phyloP scores from a whole-genome alignment of 176 grass and related monocot species.

The Secale cereale region DNA sequence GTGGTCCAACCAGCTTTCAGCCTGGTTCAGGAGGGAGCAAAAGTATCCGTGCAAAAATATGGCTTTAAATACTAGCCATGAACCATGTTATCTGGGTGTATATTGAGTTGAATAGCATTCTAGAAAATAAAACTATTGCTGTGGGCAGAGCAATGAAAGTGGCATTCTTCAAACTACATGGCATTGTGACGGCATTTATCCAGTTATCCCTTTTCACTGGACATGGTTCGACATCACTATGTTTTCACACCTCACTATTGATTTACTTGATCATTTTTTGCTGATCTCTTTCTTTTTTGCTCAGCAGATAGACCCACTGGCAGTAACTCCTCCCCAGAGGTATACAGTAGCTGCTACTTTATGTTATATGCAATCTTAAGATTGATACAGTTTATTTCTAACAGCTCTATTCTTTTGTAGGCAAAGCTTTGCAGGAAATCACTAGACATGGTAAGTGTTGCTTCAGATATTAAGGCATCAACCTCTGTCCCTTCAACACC shows the following conservation, averaged over 20 bases:
- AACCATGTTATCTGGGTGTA: not conserved
- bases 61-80: not conserved
- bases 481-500: slow-evolving; percentile 56
- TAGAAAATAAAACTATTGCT: not conserved
- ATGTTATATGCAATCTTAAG: not conserved
- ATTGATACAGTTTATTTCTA: not conserved
- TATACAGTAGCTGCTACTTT: slow-evolving; percentile 9
- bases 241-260: not conserved
- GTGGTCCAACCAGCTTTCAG: not conserved
- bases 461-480: slow-evolving; percentile 57
- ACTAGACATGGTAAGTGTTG: slow-evolving; percentile 37
- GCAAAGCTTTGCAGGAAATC: slow-evolving; percentile 43
- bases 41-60: not conserved
- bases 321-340: slow-evolving; percentile 68
- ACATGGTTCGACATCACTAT: not conserved
- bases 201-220: not conserved
- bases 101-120: not conserved
- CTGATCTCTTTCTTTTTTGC: slow-evolving; percentile 40
- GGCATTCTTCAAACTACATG: not conserved
- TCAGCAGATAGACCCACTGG: slow-evolving; percentile 48
- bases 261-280: not conserved
- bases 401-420: slow-evolving; percentile 29
- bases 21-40: not conserved
- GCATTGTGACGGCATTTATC: not conserved
- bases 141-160: not conserved